Percentiles rank a stretch among this genome's conserved stretches.
Evolutionary conservation across 768 basidiomycete species (phyloP).

Genomic region (Boletus edulis): DNA sequence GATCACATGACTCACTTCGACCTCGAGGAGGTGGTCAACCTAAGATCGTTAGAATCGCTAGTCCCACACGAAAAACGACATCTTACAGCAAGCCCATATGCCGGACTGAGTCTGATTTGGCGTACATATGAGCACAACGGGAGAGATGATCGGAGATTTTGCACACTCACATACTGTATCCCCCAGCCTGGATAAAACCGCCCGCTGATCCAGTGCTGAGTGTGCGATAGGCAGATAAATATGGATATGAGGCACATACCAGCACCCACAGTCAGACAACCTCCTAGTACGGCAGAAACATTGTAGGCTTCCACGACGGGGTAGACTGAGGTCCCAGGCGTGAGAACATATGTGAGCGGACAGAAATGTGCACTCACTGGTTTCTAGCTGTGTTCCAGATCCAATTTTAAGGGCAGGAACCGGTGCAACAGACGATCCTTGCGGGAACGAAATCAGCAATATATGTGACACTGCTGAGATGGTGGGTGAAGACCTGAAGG

Average conservation of each 20-base stretch:
- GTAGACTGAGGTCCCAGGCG: conserved; percentile 5
- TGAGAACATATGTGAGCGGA: not conserved
- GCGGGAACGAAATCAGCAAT: conserved; percentile 13
- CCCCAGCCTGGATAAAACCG: conserved; percentile 49
- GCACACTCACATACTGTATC: conserved; percentile 34
- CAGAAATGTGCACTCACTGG: conserved; percentile 1
- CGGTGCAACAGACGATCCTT: conserved; percentile 10
- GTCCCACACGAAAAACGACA: not conserved
- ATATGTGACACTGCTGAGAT: conserved; percentile 8
- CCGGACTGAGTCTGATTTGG: conserved; percentile 18
- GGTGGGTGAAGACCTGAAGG: conserved; percentile 17
- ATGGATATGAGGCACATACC: not conserved
- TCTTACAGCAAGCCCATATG: conserved; percentile 4
- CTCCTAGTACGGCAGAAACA: conserved; percentile 15
- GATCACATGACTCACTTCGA: conserved; percentile 18
- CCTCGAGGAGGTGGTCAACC: conserved; percentile 48
- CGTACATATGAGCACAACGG: not conserved
- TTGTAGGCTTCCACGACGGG: conserved; percentile 4
- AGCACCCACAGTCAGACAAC: conserved; percentile 18
- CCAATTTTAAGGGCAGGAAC: conserved; percentile 13
- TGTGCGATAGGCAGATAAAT: not conserved
- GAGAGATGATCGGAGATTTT: not conserved
- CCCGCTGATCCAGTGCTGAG: conserved; percentile 18
- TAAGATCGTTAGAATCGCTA: conserved; percentile 6
- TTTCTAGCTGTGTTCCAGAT: conserved; percentile 11